Base-by-base conservation (phyloP, 768 basidiomycete species). In the Trametes gibbosa region DNA sequence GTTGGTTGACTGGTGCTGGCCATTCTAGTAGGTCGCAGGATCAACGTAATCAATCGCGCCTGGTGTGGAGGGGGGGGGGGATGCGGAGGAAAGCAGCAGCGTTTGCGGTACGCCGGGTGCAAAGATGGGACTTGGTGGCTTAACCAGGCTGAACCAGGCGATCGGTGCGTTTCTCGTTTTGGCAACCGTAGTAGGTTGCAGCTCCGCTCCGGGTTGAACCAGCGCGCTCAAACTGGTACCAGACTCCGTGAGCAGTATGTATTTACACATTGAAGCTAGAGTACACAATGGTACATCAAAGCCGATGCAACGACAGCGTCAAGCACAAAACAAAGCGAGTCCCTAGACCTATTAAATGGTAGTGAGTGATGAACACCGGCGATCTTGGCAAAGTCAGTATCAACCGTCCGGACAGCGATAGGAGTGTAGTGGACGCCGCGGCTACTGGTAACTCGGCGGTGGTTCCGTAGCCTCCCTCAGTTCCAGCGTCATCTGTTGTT, bases 381-480 rank as follows among this genome's bases (percentile, higher is more conserved):
- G n/a, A n/a, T n/a, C n/a, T n/a, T n/a, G n/a, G n/a, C n/a, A n/a
- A n/a, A n/a, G n/a, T n/a, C n/a, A n/a, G n/a, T n/a, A n/a, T n/a
- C n/a, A n/a, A n/a, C n/a, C n/a, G n/a, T n/a, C n/a, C n/a, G n/a
- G n/a, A 16, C 25, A n/a, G 25, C 25, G n/a, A 29, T 14, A 5
- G 10, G 7, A 5, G 16, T 13, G 7, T 27, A 27, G 6, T 29
- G 13, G 25, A 14, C n/a, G 21, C 14, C 29, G 13, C 29, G 21
- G 4, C 43, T 35, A 47, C 46, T 55, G 54, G 8, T 55, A 55
- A 9, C 34, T 34, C 7, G 54, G 54, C 1, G 54, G 54, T 5
- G 45, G 54, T 17, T 48, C 54, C 9, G 46, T 55, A 9, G 54
- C 54, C 32, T 55, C 54, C 8, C 54, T 45, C 23, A 55, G 34